Evolutionary conservation across 306 rosid genomes (phyloP).

Genomic region (Quercus alba): DNA sequence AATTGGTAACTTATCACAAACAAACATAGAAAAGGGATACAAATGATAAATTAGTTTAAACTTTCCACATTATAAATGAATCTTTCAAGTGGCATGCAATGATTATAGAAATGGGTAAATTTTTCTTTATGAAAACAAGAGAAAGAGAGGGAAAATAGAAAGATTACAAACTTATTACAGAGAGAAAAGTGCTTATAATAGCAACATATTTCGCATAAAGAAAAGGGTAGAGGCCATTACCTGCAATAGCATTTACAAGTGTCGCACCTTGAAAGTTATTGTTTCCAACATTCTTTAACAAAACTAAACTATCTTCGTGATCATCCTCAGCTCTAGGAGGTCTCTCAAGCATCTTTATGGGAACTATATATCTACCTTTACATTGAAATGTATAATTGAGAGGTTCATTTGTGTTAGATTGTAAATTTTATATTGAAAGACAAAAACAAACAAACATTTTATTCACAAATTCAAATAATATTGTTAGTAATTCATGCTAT

Average conservation of each 20-base stretch:
- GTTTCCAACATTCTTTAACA: slow-evolving; percentile 32
- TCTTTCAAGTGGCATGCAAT: background rate
- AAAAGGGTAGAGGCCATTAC: slow-evolving; percentile 27
- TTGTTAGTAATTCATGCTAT: background rate
- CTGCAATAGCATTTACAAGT: slow-evolving; percentile 54
- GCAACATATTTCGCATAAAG: background rate
- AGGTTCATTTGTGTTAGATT: background rate
- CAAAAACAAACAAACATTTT: background rate
- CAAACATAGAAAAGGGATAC: background rate
- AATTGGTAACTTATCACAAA: too few relatives aligned
- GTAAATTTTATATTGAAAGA: background rate
- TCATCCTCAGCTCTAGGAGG: slow-evolving; percentile 22
- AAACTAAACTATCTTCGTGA: slow-evolving; percentile 19
- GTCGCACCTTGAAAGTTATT: slow-evolving; percentile 24
- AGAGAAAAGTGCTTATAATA: background rate
- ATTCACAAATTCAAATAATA: background rate
- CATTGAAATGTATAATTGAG: background rate
- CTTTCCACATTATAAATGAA: background rate
- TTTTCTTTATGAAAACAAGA: background rate
- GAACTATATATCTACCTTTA: slow-evolving; percentile 32
- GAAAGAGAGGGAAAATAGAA: background rate
- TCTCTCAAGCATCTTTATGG: slow-evolving; percentile 23
- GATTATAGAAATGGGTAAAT: background rate
- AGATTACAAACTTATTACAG: background rate
- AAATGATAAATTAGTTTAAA: background rate